phyloP scores from a whole-genome alignment of 108 stramenopile genomes.

The Mediolabrus comicus region DNA sequence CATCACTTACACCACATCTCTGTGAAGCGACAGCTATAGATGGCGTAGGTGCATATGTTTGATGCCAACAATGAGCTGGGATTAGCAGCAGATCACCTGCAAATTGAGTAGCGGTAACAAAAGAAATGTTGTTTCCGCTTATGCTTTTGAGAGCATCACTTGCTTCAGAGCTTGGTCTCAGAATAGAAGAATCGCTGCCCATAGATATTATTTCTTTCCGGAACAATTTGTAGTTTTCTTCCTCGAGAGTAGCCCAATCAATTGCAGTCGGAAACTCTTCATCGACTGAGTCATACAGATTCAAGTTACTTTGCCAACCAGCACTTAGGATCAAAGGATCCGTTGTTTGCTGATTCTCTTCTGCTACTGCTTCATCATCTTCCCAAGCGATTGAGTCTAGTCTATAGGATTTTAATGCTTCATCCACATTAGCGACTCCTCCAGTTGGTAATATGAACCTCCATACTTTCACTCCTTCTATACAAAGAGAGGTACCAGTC shows the following conservation, averaged over 20 bases:
- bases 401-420: slow-evolving; percentile 46
- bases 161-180: slow-evolving; percentile 10
- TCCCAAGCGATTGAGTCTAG: slow-evolving; percentile 61
- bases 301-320: slow-evolving; percentile 69
- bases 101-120: slow-evolving; percentile 48
- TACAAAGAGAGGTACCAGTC: slow-evolving; percentile 66
- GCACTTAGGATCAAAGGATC: slow-evolving; percentile 32
- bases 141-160: slow-evolving; percentile 1
- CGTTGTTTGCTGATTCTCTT: slow-evolving; percentile 9
- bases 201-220: slow-evolving; percentile 18
- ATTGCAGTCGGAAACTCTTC: slow-evolving; percentile 29
- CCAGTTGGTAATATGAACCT: slow-evolving; percentile 51
- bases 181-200: background rate
- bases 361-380: background rate
- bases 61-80: slow-evolving; percentile 68
- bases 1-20: slow-evolving; percentile 49
- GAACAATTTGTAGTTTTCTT: background rate
- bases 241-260: slow-evolving; percentile 24
- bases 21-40: slow-evolving; percentile 62
- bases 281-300: slow-evolving; percentile 26
- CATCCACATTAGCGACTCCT: slow-evolving; percentile 37
- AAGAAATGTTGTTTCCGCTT: background rate
- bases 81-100: slow-evolving; percentile 64
- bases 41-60: slow-evolving; percentile 59
- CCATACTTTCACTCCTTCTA: slow-evolving; percentile 70